Percentiles rank a stretch among this genome's conserved stretches.
These are phyloP conservation scores for Hevea brasiliensis DNA, from an alignment of 345 rosid genomes.

Conservation along the genomic window DNA sequence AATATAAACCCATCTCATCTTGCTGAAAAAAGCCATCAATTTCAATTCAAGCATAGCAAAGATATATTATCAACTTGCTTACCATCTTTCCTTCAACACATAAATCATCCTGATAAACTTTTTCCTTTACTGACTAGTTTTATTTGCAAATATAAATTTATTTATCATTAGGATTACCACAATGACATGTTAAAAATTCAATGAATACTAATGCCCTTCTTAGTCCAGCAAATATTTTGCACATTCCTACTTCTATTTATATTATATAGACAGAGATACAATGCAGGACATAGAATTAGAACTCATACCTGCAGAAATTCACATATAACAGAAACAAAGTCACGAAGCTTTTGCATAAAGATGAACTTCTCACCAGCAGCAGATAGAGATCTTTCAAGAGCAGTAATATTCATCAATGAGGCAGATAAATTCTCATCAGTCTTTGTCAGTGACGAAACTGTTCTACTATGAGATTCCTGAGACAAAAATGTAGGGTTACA, in stretches of 20 bases:
- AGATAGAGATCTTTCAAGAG: slow-evolving; percentile 69
- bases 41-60: no score
- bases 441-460: slow-evolving; percentile 56
- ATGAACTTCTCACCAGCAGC: slow-evolving; percentile 98
- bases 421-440: slow-evolving; percentile 84
- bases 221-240: no score
- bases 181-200: not conserved
- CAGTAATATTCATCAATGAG: slow-evolving; percentile 70
- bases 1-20: no score
- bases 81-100: not conserved
- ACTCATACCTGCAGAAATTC: slow-evolving; percentile 93
- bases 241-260: not conserved
- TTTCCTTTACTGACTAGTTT: no score
- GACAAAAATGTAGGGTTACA: not conserved
- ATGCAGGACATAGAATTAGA: slow-evolving; percentile 32
- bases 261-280: no score
- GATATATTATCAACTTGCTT: no score
- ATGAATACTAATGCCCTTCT: not conserved
- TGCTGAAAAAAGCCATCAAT: no score
- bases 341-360: slow-evolving; percentile 98
- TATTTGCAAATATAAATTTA: not conserved
- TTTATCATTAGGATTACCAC: no score
- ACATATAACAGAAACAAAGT: slow-evolving; percentile 91
- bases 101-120: not conserved
- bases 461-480: slow-evolving; percentile 82